These are phyloP conservation scores for Vachellia pachyceras DNA, from an alignment of 306 rosid species.

Conservation along the genomic window DNA sequence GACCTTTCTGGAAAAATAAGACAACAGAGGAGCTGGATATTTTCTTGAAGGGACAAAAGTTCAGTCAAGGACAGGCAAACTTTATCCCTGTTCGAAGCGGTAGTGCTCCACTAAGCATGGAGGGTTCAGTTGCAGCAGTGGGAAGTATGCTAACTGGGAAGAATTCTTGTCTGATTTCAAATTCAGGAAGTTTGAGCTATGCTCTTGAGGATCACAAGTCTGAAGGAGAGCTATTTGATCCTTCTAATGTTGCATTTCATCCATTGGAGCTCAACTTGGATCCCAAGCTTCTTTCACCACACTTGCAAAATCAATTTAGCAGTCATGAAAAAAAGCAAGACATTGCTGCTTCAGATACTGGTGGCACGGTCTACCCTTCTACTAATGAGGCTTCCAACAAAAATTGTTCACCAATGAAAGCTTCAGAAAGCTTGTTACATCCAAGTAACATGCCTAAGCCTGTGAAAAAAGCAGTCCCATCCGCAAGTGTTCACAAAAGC, in stretches of 20 bases:
- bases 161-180: conserved; percentile 39
- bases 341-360: conserved; percentile 48
- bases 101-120: conserved; percentile 79
- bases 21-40: conserved; percentile 50
- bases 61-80: conserved; percentile 32
- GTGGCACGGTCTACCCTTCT: conserved; percentile 48
- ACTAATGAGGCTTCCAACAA: conserved; percentile 52
- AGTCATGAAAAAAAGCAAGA: conserved; percentile 45
- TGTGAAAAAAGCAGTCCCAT: conserved; percentile 39
- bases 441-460: conserved; percentile 22
- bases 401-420: conserved; percentile 44
- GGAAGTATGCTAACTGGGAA: conserved; percentile 50
- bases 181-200: conserved; percentile 43
- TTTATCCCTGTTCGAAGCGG: conserved; percentile 59
- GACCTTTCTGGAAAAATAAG: conserved; percentile 45
- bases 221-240: conserved; percentile 55
- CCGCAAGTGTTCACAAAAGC: conserved; percentile 55
- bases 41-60: conserved; percentile 43
- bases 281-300: conserved; percentile 53
- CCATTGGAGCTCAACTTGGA: conserved; percentile 46
- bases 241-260: conserved; percentile 46
- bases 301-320: conserved; percentile 43
- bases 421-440: conserved; percentile 46
- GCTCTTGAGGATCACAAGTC: conserved; percentile 33
- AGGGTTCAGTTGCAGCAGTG: conserved; percentile 62